Evolutionary conservation across 2,329 filamentous ascomycete species (phyloP).

Genomic region (Colletotrichum filicis): DNA sequence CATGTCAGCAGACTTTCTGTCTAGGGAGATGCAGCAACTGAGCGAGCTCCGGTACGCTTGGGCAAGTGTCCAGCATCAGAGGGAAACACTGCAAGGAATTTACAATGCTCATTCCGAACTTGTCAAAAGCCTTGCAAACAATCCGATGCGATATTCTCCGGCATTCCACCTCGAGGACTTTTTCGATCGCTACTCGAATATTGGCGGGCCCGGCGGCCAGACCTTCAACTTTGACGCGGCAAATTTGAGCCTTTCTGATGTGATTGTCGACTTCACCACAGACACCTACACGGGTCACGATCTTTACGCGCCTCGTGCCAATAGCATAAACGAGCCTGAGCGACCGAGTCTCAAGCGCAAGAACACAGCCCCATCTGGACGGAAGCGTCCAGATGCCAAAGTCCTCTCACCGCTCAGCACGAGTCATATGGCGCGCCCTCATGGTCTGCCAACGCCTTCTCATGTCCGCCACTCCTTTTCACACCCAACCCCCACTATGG

Average conservation of each 20-base stretch:
- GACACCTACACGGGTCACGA: conserved; percentile 65
- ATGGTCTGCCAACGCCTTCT: conserved; percentile 43
- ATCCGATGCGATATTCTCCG: conserved; percentile 77
- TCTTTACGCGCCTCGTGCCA: conserved; percentile 55
- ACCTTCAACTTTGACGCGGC: conserved; percentile 76
- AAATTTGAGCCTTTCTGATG: conserved; percentile 77
- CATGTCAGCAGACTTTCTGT: conserved; percentile 74
- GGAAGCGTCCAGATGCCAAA: conserved; percentile 53
- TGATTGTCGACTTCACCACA: conserved; percentile 68
- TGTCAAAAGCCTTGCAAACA: conserved; percentile 77
- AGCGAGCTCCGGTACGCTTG: conserved; percentile 79
- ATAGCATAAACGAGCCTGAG: conserved; percentile 41
- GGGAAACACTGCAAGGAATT: conserved; percentile 80
- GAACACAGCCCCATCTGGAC: conserved; percentile 51
- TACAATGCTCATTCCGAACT: conserved; percentile 84
- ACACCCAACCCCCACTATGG: conserved; percentile 40
- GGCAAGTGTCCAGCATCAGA: conserved; percentile 83
- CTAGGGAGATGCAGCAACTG: conserved; percentile 83
- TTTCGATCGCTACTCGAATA: conserved; percentile 79
- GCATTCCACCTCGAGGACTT: conserved; percentile 90
- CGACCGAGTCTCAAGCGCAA: conserved; percentile 62
- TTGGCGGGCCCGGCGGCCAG: conserved; percentile 67
- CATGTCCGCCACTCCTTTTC: conserved; percentile 53
- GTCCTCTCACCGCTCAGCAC: conserved; percentile 47
- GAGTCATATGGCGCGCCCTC: conserved; percentile 42